These are phyloP conservation scores for Solanum dulcamara DNA, from an alignment of 257 asterid genomes.

Conservation along the genomic window DNA sequence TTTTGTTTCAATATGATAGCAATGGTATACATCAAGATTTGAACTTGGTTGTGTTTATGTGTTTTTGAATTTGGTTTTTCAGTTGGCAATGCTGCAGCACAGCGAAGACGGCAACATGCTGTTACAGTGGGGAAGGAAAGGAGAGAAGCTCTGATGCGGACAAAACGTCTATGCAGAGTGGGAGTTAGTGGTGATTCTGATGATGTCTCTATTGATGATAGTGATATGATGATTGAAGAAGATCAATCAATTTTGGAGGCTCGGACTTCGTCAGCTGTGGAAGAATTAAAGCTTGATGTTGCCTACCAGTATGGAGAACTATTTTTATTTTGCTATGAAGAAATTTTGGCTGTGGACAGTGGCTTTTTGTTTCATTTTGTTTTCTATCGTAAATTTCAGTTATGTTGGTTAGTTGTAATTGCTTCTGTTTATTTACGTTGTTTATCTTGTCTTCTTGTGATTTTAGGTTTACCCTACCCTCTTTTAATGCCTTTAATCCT, in stretches of 20 bases:
- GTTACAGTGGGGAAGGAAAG: slow-evolving; percentile 76
- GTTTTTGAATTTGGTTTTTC: slow-evolving; percentile 7
- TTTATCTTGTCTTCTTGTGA: not conserved
- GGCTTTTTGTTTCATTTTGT: not conserved
- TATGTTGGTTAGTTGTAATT: not conserved
- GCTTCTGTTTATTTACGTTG: not conserved
- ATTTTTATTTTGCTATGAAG: not conserved
- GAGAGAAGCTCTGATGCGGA: slow-evolving; percentile 79
- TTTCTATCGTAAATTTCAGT: not conserved
- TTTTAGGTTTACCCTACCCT: not conserved
- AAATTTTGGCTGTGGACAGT: not conserved
- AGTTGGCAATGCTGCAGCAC: slow-evolving; percentile 81
- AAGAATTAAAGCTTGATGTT: slow-evolving; percentile 52
- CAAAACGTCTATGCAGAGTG: slow-evolving; percentile 77
- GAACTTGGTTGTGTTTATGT: not conserved
- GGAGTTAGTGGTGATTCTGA: slow-evolving; percentile 43
- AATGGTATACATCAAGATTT: not conserved
- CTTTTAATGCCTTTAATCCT: not conserved
- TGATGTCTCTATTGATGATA: slow-evolving; percentile 24
- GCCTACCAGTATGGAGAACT: slow-evolving; percentile 50
- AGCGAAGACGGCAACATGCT: slow-evolving; percentile 73
- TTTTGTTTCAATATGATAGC: not conserved
- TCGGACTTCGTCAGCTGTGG: slow-evolving; percentile 61
- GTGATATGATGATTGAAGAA: slow-evolving; percentile 61
- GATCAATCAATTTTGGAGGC: slow-evolving; percentile 63